phyloP scores from a whole-genome alignment of 2,329 filamentous ascomycete species.

The Cytospora piceicola region DNA sequence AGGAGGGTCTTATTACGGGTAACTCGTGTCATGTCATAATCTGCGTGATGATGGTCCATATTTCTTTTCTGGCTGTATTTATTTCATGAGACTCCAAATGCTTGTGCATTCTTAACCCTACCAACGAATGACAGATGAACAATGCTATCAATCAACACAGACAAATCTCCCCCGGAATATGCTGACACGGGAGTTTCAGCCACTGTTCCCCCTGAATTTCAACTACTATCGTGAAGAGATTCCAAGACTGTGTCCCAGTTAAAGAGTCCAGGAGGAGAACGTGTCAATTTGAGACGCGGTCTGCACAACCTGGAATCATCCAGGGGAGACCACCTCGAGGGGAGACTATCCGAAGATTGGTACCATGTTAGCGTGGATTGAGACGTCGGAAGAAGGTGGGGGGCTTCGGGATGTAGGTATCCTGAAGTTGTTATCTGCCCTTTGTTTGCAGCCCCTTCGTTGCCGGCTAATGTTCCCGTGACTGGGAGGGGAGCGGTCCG shows the following conservation, averaged over 20 bases:
- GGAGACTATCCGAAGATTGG: background rate
- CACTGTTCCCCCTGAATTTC: background rate
- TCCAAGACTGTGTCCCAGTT: background rate
- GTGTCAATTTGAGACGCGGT: background rate
- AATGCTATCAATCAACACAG: slow-evolving; percentile 2
- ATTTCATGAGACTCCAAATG: background rate
- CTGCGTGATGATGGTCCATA: slow-evolving; percentile 2
- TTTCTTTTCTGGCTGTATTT: slow-evolving; percentile 6
- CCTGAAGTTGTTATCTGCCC: background rate
- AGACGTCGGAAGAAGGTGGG: background rate
- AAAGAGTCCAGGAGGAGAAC: background rate
- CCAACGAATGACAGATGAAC: background rate
- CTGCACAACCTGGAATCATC: background rate
- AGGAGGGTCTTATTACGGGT: slow-evolving; percentile 2
- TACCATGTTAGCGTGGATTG: background rate
- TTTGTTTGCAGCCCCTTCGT: background rate
- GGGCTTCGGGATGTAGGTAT: background rate
- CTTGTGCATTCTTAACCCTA: background rate
- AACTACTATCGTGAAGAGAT: background rate
- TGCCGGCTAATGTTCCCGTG: background rate
- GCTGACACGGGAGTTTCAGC: background rate
- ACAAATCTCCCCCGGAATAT: background rate
- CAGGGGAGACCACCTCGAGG: background rate
- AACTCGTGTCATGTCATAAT: background rate
- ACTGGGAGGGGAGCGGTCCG: background rate